phyloP scores from a whole-genome alignment of 2,329 filamentous ascomycete species.

The Pseudogymnoascus destructans region DNA sequence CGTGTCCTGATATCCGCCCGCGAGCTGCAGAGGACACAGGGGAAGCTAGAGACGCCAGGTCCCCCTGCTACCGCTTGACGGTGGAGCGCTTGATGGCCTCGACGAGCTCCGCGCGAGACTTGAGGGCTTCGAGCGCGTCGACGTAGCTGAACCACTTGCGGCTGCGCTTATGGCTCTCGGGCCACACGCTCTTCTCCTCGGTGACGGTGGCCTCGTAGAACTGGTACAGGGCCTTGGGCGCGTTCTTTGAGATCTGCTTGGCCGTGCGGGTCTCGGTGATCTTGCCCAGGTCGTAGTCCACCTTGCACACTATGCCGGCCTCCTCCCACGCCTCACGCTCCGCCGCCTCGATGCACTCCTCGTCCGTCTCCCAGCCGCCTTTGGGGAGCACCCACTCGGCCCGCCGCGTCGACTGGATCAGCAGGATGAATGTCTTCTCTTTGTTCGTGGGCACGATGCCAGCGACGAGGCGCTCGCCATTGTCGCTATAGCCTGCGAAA shows the following conservation, averaged over 20 bases:
- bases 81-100: slow-evolving; percentile 68
- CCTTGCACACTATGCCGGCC: slow-evolving; percentile 76
- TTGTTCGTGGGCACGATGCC: slow-evolving; percentile 81
- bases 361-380: slow-evolving; percentile 94
- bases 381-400: slow-evolving; percentile 89
- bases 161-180: slow-evolving; percentile 82
- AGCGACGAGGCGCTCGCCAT: slow-evolving; percentile 88
- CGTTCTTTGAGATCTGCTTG: slow-evolving; percentile 54
- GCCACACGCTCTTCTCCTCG: slow-evolving; percentile 78
- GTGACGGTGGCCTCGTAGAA: slow-evolving; percentile 85
- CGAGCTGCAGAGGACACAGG: not conserved
- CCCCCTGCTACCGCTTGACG: slow-evolving; percentile 28
- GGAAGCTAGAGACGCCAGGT: slow-evolving; percentile 23
- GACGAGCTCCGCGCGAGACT: slow-evolving; percentile 69
- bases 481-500: slow-evolving; percentile 68
- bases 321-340: slow-evolving; percentile 95
- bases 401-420: slow-evolving; percentile 84
- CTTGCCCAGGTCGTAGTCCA: slow-evolving; percentile 73
- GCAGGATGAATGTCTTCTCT: slow-evolving; percentile 68
- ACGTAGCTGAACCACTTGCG: slow-evolving; percentile 80
- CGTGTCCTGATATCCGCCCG: not conserved
- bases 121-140: slow-evolving; percentile 66
- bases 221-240: slow-evolving; percentile 52
- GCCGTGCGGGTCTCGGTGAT: slow-evolving; percentile 76
- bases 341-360: slow-evolving; percentile 74